A percentile compares a stretch with the other conserved stretches of the same genome.
phyloP scores from a whole-genome alignment of 257 asterid genomes.

The Marsdenia floribunda region DNA sequence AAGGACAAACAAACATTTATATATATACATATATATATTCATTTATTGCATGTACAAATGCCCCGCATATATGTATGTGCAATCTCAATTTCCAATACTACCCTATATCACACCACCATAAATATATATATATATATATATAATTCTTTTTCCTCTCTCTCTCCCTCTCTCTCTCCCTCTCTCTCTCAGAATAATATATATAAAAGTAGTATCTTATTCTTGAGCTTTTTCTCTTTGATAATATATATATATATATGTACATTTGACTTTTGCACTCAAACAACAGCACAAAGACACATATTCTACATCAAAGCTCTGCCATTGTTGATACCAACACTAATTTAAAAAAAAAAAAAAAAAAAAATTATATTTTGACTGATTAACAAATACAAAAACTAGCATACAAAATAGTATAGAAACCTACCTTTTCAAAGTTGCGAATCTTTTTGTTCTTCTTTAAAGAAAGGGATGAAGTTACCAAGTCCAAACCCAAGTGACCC shows the following conservation, averaged over 20 bases:
- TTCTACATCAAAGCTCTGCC: constrained; percentile 40
- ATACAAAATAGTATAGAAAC: constrained; percentile 32
- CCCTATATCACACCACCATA: constrained; percentile 7
- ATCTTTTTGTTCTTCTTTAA: constrained; percentile 11
- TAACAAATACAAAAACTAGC: constrained; percentile 36
- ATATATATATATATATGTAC: neutral
- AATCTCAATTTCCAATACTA: constrained; percentile 33
- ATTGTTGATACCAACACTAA: constrained; percentile 33
- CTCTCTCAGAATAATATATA: too few species aligned
- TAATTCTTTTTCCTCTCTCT: too few species aligned
- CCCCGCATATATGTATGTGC: constrained; percentile 21
- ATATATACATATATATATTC: constrained; percentile 1
- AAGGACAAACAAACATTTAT: constrained; percentile 32
- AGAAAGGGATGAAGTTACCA: constrained; percentile 20
- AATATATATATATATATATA: too few species aligned
- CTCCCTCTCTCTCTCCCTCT: too few species aligned
- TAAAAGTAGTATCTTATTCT: neutral
- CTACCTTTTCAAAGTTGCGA: constrained; percentile 30
- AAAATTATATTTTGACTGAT: constrained; percentile 1
- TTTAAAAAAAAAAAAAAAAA: neutral
- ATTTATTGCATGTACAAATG: neutral
- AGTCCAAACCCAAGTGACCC: constrained; percentile 20
- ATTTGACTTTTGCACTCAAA: constrained; percentile 36
- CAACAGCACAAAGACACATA: constrained; percentile 35
- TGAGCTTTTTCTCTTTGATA: constrained; percentile 2